Evolutionary conservation across 768 basidiomycete genomes (phyloP).

Genomic region (Boletus subcaerulescens): DNA sequence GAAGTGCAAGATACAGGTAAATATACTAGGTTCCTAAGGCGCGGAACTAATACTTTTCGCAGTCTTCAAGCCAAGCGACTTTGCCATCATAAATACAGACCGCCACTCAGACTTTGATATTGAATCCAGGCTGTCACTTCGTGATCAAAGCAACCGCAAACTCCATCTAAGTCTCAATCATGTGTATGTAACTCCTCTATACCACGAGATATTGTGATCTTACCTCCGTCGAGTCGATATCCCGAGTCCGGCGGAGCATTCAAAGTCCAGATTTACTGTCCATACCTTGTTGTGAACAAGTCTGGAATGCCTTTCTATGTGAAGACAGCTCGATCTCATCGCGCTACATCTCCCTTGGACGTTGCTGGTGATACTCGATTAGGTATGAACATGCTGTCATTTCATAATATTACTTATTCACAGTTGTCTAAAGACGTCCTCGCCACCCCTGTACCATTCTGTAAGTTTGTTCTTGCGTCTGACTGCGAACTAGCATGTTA

Average conservation of each 20-base stretch:
- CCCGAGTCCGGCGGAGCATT: conserved; percentile 93
- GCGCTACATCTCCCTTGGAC: conserved; percentile 64
- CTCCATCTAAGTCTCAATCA: conserved; percentile 86
- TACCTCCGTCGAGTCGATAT: conserved; percentile 50
- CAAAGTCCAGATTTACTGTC: conserved; percentile 91
- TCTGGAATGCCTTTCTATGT: conserved; percentile 81
- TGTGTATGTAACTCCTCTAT: conserved; percentile 53
- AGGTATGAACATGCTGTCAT: conserved; percentile 39
- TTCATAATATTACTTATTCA: conserved; percentile 18
- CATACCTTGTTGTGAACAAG: conserved; percentile 91
- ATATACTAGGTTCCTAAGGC: not conserved
- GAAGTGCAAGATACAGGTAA: conserved; percentile 86
- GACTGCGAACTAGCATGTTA: conserved; percentile 3
- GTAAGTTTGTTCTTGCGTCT: conserved; percentile 51
- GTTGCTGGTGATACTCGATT: conserved; percentile 76
- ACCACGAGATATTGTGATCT: not conserved
- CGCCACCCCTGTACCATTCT: conserved; percentile 65
- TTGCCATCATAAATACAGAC: conserved; percentile 95
- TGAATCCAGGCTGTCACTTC: conserved; percentile 68
- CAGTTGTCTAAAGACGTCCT: conserved; percentile 39
- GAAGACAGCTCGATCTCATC: conserved; percentile 58
- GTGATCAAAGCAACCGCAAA: conserved; percentile 72
- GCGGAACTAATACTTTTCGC: conserved; percentile 1
- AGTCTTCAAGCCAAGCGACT: conserved; percentile 94
- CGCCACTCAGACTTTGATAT: conserved; percentile 84